phyloP scores from a whole-genome alignment of 2,329 filamentous ascomycete species.

The Fusarium anguioides region DNA sequence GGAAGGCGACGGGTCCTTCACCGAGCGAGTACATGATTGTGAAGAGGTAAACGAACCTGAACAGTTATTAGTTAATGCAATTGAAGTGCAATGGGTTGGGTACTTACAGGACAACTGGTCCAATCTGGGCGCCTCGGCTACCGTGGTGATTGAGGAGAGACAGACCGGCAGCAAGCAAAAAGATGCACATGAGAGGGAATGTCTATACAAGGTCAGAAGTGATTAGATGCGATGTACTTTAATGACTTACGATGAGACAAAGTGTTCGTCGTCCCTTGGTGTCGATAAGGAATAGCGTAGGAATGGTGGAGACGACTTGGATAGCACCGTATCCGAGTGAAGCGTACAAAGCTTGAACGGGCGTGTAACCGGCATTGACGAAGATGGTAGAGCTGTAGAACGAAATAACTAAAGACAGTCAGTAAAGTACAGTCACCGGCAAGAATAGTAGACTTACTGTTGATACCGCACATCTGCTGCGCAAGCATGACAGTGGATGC shows the following conservation, averaged over 20 bases:
- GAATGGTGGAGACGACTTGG: constrained; percentile 22
- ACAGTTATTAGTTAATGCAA: neutral
- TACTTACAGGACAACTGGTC: constrained; percentile 44
- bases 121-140: constrained; percentile 41
- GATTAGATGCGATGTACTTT: rapidly evolving
- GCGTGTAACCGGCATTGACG: neutral
- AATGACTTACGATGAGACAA: constrained; percentile 26
- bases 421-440: rapidly evolving
- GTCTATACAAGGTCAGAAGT: constrained; percentile 32
- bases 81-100: rapidly evolving
- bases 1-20: constrained; percentile 53
- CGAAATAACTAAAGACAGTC: constrained; percentile 37
- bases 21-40: constrained; percentile 52
- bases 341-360: constrained; percentile 12
- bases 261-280: constrained; percentile 33
- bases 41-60: constrained; percentile 52
- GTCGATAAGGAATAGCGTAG: constrained; percentile 22
- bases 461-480: constrained; percentile 61
- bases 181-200: constrained; percentile 51
- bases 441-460: constrained; percentile 23
- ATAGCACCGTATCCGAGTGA: constrained; percentile 32
- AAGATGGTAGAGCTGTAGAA: constrained; percentile 35
- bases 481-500: constrained; percentile 83
- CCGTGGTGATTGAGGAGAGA: constrained; percentile 45
- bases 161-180: constrained; percentile 48